These are phyloP conservation scores for Mycena indigotica DNA, from an alignment of 768 basidiomycete species.

Conservation along the genomic window DNA sequence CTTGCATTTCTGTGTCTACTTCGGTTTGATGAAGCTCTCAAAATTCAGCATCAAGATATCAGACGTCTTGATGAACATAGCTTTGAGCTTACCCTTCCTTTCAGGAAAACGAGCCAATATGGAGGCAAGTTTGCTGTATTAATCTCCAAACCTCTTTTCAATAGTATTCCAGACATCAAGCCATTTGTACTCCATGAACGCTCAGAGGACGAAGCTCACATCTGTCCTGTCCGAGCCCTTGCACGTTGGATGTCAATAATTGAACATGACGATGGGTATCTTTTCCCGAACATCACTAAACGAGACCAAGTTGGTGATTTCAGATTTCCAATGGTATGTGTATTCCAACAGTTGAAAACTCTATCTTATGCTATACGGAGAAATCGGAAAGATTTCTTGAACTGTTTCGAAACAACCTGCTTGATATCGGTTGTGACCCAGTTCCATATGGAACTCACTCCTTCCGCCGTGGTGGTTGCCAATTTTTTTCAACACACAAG, in stretches of 20 bases:
- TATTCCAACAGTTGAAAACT: neutral
- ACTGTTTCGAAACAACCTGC: conserved; percentile 41
- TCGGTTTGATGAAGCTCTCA: conserved; percentile 37
- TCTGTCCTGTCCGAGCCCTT: conserved; percentile 38
- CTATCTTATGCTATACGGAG: conserved; percentile 26
- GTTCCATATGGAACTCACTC: conserved; percentile 43
- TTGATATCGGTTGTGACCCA: conserved; percentile 41
- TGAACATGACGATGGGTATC: conserved; percentile 30
- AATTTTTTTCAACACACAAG: conserved; percentile 35
- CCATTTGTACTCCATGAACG: conserved; percentile 32
- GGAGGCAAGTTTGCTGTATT: conserved; percentile 24
- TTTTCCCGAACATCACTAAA: conserved; percentile 35
- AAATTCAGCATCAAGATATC: conserved; percentile 34
- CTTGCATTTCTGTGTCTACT: conserved; percentile 38
- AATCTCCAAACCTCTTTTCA: neutral
- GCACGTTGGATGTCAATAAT: conserved; percentile 31
- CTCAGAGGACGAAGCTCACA: conserved; percentile 28
- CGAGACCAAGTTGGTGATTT: conserved; percentile 31
- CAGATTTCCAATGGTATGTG: conserved; percentile 29
- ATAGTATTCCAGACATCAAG: conserved; percentile 28
- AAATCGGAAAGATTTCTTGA: conserved; percentile 40
- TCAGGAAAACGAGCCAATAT: conserved; percentile 32
- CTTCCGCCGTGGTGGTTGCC: conserved; percentile 43
- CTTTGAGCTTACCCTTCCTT: conserved; percentile 27
- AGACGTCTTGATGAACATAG: conserved; percentile 2